Evolutionary conservation across 139 green algal genomes (phyloP).

Genomic region (Micractinium sp.): DNA sequence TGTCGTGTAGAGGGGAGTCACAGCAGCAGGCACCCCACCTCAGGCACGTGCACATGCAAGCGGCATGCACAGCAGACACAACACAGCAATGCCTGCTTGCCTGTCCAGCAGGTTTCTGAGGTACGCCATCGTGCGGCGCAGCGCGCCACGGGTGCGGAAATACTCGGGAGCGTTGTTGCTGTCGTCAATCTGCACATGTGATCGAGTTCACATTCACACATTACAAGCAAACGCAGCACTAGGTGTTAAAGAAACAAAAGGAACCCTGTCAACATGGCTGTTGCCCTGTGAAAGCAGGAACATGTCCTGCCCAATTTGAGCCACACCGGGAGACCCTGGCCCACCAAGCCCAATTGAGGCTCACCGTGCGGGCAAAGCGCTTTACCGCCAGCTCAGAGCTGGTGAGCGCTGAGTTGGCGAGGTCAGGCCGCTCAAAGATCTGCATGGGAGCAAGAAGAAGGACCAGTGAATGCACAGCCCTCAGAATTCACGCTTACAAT

Average conservation of each 20-base stretch:
- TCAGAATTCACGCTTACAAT: no score
- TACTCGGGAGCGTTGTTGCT: conserved; percentile 51
- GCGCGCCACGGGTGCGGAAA: conserved; percentile 75
- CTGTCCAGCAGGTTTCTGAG: conserved; percentile 73
- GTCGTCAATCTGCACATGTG: conserved; percentile 57
- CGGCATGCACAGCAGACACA: no score
- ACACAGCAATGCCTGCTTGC: not conserved
- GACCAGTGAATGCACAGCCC: no score
- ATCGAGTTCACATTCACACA: not conserved
- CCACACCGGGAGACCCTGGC: no score
- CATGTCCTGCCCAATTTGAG: no score
- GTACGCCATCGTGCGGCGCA: conserved; percentile 77
- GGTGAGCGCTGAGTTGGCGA: conserved; percentile 49
- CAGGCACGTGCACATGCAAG: no score
- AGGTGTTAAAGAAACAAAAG: not conserved
- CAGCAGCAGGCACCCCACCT: no score
- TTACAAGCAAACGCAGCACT: not conserved
- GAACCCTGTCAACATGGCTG: not conserved
- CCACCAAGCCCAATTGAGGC: not conserved
- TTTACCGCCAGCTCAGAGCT: conserved; percentile 69
- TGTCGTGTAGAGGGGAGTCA: no score
- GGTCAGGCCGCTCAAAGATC: conserved; percentile 71
- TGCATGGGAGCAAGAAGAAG: conserved; percentile 1
- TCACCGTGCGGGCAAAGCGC: conserved; percentile 72
- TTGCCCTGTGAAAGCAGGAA: no score